phyloP scores from a whole-genome alignment of 495 filamentous ascomycete species.

The Lasiosphaeria ovina region DNA sequence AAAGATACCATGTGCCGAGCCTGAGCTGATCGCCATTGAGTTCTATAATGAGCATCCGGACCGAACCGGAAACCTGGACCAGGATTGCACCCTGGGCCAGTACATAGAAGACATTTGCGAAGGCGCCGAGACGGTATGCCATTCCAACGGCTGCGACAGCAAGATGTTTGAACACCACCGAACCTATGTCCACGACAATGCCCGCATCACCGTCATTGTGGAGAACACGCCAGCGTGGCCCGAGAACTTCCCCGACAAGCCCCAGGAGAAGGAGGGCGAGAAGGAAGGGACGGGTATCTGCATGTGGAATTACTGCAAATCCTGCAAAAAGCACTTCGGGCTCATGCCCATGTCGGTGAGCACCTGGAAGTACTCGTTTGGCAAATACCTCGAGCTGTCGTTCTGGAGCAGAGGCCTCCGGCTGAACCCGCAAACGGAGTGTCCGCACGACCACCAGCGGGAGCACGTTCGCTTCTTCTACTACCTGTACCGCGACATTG shows the following conservation, averaged over 20 bases:
- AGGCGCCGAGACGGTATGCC: slow-evolving; percentile 70
- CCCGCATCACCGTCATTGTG: slow-evolving; percentile 84
- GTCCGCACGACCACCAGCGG: slow-evolving; percentile 87
- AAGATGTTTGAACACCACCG: slow-evolving; percentile 92
- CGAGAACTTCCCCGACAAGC: slow-evolving; percentile 43
- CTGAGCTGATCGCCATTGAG: slow-evolving; percentile 76
- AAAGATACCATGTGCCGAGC: slow-evolving; percentile 87
- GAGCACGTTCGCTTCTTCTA: slow-evolving; percentile 93
- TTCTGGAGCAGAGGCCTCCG: slow-evolving; percentile 90
- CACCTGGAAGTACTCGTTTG: slow-evolving; percentile 98
- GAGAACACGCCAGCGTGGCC: slow-evolving; percentile 58
- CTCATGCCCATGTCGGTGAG: slow-evolving; percentile 90
- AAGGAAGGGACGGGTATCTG: slow-evolving; percentile 62
- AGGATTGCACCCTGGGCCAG: slow-evolving; percentile 90
- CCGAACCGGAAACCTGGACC: slow-evolving; percentile 58
- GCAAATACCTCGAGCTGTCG: slow-evolving; percentile 93
- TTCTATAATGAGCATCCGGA: slow-evolving; percentile 90
- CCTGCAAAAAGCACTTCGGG: slow-evolving; percentile 85
- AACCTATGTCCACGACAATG: slow-evolving; percentile 96
- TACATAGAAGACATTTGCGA: slow-evolving; percentile 91
- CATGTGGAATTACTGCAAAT: slow-evolving; percentile 97
- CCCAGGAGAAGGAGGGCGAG: slow-evolving; percentile 37
- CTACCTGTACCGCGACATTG: slow-evolving; percentile 69
- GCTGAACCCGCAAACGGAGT: slow-evolving; percentile 70
- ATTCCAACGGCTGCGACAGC: slow-evolving; percentile 79